Conservation (phyloP, 768 basidiomycete genomes). For the Sistotremastrum suecicum region DNA sequence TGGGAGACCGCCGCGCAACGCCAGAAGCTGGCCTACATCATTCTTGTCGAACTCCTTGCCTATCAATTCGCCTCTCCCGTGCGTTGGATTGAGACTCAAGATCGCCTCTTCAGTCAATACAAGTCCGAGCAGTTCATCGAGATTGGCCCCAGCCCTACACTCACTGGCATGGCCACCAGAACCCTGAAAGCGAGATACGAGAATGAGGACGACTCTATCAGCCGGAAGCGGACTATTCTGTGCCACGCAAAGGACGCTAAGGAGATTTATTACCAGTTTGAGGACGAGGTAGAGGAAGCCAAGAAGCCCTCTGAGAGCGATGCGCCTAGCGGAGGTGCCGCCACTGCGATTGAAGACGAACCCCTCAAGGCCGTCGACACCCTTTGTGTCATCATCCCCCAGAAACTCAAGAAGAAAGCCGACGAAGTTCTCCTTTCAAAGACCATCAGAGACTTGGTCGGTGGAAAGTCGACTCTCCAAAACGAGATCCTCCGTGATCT, state of each 20-base stretch:
- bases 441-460: constrained; percentile 96
- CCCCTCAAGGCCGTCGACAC: constrained; percentile 88
- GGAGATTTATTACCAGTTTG: constrained; percentile 96
- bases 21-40: constrained; percentile 88
- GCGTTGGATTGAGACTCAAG: constrained; percentile 99
- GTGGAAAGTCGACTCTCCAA: constrained; percentile 96
- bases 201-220: constrained; percentile 70
- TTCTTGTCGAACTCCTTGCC: constrained; percentile 91
- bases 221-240: constrained; percentile 64
- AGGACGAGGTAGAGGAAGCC: constrained; percentile 56
- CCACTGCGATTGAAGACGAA: constrained; percentile 69
- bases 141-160: constrained; percentile 89
- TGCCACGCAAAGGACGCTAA: constrained; percentile 93
- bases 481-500: constrained; percentile 98
- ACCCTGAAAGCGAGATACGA: constrained; percentile 94
- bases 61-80: constrained; percentile 99
- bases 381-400: constrained; percentile 77
- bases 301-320: constrained; percentile 19
- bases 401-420: constrained; percentile 94
- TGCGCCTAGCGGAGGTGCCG: constrained; percentile 46
- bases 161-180: constrained; percentile 87
- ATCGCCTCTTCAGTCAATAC: constrained; percentile 76
- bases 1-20: constrained; percentile 77
- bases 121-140: constrained; percentile 90
- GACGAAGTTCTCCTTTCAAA: constrained; percentile 83